These are phyloP conservation scores for Gyrodon lividus DNA, from an alignment of 768 basidiomycete genomes.

Conservation along the genomic window DNA sequence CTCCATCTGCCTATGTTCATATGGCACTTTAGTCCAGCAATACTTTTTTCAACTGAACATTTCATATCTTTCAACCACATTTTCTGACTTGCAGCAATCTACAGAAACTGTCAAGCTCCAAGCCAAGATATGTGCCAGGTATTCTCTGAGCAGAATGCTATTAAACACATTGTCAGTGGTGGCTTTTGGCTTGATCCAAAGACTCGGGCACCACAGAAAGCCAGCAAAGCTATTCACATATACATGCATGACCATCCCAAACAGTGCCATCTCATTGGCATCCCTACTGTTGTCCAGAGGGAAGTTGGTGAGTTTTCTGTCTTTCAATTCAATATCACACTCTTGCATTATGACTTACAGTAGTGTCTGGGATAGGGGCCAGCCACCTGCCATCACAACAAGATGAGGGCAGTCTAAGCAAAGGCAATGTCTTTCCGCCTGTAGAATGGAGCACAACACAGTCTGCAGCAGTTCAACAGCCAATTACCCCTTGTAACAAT, in stretches of 20 bases:
- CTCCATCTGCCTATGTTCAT: slow-evolving; percentile 24
- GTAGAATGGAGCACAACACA: slow-evolving; percentile 2
- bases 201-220: background rate
- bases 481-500: background rate
- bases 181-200: slow-evolving; percentile 7
- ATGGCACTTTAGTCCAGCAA: slow-evolving; percentile 24
- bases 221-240: background rate
- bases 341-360: background rate
- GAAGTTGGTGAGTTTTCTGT: slow-evolving; percentile 4
- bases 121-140: slow-evolving; percentile 16
- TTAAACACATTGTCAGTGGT: slow-evolving; percentile 11
- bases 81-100: slow-evolving; percentile 22
- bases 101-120: slow-evolving; percentile 30
- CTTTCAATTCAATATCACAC: background rate
- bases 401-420: background rate
- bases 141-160: slow-evolving; percentile 2
- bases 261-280: slow-evolving; percentile 2
- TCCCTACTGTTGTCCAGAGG: background rate
- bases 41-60: slow-evolving; percentile 25
- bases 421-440: slow-evolving; percentile 1
- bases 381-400: background rate
- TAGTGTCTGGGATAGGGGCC: background rate
- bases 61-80: slow-evolving; percentile 25
- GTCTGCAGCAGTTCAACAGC: background rate
- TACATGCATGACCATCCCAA: slow-evolving; percentile 5